phyloP scores from a whole-genome alignment of 2,329 filamentous ascomycete species.

The Fusarium torulosum region DNA sequence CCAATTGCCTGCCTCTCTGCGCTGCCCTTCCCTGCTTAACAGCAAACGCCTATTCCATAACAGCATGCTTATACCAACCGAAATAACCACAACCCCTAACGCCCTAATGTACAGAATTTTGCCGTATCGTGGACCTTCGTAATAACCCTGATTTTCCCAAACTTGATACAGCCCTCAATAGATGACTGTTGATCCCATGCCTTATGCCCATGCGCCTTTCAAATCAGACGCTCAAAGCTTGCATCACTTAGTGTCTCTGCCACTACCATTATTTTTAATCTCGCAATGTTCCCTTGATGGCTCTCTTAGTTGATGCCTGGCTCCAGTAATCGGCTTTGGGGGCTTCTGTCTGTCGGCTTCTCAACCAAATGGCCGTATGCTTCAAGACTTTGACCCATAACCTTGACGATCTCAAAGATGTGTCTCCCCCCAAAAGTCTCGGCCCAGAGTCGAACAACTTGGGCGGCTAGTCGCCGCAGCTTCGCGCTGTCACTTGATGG shows the following conservation, averaged over 20 bases:
- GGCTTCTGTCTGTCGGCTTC: constrained; percentile 64
- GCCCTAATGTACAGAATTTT: constrained; percentile 33
- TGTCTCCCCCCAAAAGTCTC: constrained; percentile 72
- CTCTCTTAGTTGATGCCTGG: constrained; percentile 36
- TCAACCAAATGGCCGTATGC: constrained; percentile 69
- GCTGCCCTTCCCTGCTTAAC: neutral
- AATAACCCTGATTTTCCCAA: constrained; percentile 7
- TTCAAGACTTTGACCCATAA: constrained; percentile 69
- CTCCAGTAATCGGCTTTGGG: constrained; percentile 43
- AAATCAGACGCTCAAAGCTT: constrained; percentile 27
- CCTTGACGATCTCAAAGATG: constrained; percentile 70
- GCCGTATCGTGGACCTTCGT: constrained; percentile 26
- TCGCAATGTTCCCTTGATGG: neutral
- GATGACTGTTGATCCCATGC: neutral
- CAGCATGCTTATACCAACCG: neutral
- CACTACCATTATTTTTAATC: neutral
- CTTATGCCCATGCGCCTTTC: constrained; percentile 1
- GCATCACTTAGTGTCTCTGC: constrained; percentile 1
- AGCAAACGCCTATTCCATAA: constrained; percentile 2
- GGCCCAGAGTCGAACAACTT: constrained; percentile 71
- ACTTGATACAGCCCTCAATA: neutral
- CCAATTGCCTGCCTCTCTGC: neutral
- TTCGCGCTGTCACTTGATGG: constrained; percentile 63
- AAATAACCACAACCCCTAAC: constrained; percentile 9
- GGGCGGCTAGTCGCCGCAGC: constrained; percentile 67